These are phyloP conservation scores for Sphaerobolus stellatus DNA, from an alignment of 1,284 basidiomycete genomes.

Conservation along the genomic window DNA sequence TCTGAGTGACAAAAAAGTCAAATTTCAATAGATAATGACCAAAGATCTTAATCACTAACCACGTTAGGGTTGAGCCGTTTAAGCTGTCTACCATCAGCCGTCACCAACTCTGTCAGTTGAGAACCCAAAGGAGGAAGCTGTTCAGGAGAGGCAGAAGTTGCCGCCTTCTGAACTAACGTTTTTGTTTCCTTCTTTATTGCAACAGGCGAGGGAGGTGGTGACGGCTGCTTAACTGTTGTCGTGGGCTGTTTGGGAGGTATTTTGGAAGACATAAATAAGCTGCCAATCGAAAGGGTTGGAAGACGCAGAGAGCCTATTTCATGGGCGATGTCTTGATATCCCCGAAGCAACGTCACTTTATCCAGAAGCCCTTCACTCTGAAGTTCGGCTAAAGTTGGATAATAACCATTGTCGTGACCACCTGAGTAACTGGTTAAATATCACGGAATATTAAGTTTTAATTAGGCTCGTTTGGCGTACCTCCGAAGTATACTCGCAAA, in stretches of 20 bases:
- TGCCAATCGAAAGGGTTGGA: conserved; percentile 55
- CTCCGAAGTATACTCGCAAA: conserved; percentile 67
- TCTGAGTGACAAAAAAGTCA: conserved; percentile 32
- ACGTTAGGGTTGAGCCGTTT: conserved; percentile 4
- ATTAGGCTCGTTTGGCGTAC: no score
- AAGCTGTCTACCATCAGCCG: conserved; percentile 1
- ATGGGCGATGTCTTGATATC: conserved; percentile 42
- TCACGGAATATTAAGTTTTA: no score
- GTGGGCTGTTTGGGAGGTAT: conserved; percentile 23
- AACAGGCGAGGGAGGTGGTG: conserved; percentile 37
- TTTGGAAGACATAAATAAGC: conserved; percentile 60
- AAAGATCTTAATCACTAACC: background rate
- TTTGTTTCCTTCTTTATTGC: background rate
- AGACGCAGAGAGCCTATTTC: conserved; percentile 52
- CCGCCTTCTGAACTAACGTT: background rate
- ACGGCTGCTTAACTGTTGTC: conserved; percentile 32
- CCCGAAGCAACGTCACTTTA: conserved; percentile 65
- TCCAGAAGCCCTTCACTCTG: conserved; percentile 62
- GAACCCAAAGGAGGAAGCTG: background rate
- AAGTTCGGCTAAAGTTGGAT: conserved; percentile 48
- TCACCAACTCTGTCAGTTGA: no score
- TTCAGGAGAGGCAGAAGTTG: background rate
- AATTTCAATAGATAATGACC: no score
- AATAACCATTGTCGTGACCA: conserved; percentile 48
- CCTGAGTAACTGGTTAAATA: no score